phyloP scores from a whole-genome alignment of 441 rosid species.

The Populus hybrid region DNA sequence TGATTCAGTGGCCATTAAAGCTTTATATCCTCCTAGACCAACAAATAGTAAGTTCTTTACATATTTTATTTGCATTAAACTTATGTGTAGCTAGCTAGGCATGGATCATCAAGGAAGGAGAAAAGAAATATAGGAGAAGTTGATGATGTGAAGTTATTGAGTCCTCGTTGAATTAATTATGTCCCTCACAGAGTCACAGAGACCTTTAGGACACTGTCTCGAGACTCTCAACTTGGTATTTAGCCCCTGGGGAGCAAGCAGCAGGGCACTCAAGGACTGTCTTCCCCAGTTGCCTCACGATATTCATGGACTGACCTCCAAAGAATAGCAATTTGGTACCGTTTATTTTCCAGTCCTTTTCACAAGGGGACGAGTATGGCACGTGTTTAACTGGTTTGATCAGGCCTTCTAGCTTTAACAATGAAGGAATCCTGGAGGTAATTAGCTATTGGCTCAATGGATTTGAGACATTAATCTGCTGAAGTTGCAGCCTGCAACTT shows the following conservation, averaged over 20 bases:
- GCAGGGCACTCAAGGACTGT: neutral
- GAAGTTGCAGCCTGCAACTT: neutral
- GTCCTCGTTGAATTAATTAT: neutral
- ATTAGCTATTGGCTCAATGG: neutral
- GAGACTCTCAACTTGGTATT: neutral
- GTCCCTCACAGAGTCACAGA: neutral
- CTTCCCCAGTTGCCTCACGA: neutral
- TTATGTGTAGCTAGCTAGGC: neutral
- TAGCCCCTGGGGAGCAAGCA: neutral
- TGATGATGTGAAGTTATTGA: neutral
- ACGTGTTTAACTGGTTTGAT: neutral
- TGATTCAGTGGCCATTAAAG: slow-evolving; percentile 70
- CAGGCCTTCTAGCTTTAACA: neutral
- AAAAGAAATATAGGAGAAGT: neutral
- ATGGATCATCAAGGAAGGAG: neutral
- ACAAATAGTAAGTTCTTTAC: slow-evolving; percentile 51
- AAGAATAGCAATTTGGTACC: neutral
- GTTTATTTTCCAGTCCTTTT: neutral
- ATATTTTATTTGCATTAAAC: neutral
- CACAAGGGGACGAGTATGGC: neutral
- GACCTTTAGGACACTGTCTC: neutral
- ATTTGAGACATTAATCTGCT: neutral
- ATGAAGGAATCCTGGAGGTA: neutral
- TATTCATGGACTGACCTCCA: neutral
- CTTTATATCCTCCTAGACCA: slow-evolving; percentile 62